phyloP scores from a whole-genome alignment of 139 green algal genomes.

The Choricystis sp. region DNA sequence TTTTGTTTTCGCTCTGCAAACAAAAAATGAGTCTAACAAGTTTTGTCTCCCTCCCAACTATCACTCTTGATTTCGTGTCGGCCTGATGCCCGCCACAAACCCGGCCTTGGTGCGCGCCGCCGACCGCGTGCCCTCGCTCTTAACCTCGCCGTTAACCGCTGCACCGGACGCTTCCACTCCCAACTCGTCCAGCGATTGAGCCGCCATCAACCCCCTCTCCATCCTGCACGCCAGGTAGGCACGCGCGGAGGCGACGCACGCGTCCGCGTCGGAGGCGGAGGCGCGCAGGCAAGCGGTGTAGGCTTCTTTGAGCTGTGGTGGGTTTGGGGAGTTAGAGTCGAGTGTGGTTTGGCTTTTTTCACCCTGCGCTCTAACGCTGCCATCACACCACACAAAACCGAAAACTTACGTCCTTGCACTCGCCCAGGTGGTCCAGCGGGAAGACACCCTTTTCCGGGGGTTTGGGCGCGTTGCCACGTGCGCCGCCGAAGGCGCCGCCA shows the following conservation, averaged over 20 bases:
- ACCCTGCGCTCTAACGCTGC: too few relatives aligned
- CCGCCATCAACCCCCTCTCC: constrained; percentile 70
- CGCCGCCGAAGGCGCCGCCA: constrained; percentile 43
- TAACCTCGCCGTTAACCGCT: constrained; percentile 1
- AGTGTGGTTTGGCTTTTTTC: background rate
- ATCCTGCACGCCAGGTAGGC: constrained; percentile 82
- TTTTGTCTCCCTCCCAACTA: background rate
- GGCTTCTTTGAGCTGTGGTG: constrained; percentile 38
- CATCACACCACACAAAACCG: background rate
- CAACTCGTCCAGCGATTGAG: constrained; percentile 51
- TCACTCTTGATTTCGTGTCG: background rate
- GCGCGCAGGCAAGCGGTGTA: constrained; percentile 70
- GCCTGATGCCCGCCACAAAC: constrained; percentile 6
- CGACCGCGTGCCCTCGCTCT: constrained; percentile 1
- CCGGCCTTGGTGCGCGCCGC: constrained; percentile 8
- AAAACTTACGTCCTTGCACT: constrained; percentile 61
- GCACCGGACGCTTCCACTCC: constrained; percentile 30
- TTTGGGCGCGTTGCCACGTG: constrained; percentile 33
- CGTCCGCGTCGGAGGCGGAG: constrained; percentile 29
- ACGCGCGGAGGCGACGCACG: constrained; percentile 53
- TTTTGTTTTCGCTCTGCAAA: background rate
- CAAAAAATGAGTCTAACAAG: background rate
- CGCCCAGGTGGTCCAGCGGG: constrained; percentile 86
- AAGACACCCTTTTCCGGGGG: constrained; percentile 93
- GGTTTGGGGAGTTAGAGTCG: background rate